Evolutionary conservation across 768 basidiomycete genomes (phyloP), one percentile per base, ranked within the genome.

Genomic region (Lepiota subincarnata): DNA sequence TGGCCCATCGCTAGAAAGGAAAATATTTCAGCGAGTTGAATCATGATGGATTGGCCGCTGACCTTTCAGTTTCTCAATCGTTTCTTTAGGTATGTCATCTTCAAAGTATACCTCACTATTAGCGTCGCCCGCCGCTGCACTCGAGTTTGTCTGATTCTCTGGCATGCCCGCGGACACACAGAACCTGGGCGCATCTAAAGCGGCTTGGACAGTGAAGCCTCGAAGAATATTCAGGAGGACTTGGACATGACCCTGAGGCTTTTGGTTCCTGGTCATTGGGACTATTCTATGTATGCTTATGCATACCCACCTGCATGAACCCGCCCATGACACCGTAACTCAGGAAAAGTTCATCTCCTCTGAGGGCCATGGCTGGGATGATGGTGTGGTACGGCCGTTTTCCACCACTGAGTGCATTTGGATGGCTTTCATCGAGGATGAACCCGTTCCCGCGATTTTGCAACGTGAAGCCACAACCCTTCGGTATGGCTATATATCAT

Each of bases 161-260:
- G 90, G 87, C 52, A 77, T 78, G 20, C 88, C 89, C 14, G 92
- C 82, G 12, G 92, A 94, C 54, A 98, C 98, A 65, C 95, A 98
- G 73, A 98, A 97, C 12, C 96, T 84, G 7, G 95, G 96, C 0
- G 93, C 88, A 68, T 98, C 96, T 35, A 99, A 80, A 12, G 94
- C 90, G 2, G 90, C 83, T 70, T 99, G 97, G 0, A 84, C 79
- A 1, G 85, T 88, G 67, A 83, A 91, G 1, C 95, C 95, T 42
- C 93, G 81, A 22, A 98, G 78, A 48, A 97, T 80, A 64, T 94
- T 97, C 24, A 98, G 70, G 20, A 98, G 75, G 6, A 98, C 94
- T 69, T 99, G 97, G 3, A 98, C 80, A 60, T 98, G 96, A 0
- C 97, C 95, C 76, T 96, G 94, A 1, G 96, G 96, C 82, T 97